Evolutionary conservation across 2,329 filamentous ascomycete species (phyloP), one percentile per base, ranked within the genome.

Genomic region (Colletotrichum godetiae): DNA sequence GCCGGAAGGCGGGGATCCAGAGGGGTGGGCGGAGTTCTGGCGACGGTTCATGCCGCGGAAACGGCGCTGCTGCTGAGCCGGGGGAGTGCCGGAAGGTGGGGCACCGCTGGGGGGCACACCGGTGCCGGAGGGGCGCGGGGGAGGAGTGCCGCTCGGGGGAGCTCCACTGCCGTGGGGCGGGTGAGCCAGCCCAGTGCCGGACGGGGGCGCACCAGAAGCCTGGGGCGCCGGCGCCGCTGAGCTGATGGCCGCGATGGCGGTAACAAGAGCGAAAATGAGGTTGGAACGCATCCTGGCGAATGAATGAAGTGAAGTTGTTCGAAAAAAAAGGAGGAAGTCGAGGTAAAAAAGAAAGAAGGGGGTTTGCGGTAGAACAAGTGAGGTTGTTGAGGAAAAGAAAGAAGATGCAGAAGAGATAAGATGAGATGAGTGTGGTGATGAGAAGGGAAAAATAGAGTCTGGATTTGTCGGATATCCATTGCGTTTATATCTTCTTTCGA

Each of bases 231-330:
- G 68, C 56, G 68, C 68, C 68, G 68, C 68, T 27, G 58, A 56
- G 62, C 68, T 65, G 46, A 66, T 66, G 55, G 68, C 68, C 68
- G 61, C 68, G 53, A 71, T 71, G 55, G 68, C 62, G 55, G 68
- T 60, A 24, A 71, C 62, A 33, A 71, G 68, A 46, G 61, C 62
- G 56, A 71, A 71, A 66, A 71, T 66, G 61, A 58, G 55, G 68
- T 71, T 71, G 37, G 61, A 71, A 71, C 61, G 68, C 61, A 71
- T 71, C 55, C 55, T 71, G 68, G 55, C 61, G 62, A 71, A 42
- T 56, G 22, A 69, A 56, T 24, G 56, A 71, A 66, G 56, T 60
- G 35, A 60, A 60, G 33, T 12, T 42, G 46, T 53, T 52, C n/a
- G n/a, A 35, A 42, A 60, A 42, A 60, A 33, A 4, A 5, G 7